phyloP scores from a whole-genome alignment of 1,284 basidiomycete species.

The Takashimella koratensis region DNA sequence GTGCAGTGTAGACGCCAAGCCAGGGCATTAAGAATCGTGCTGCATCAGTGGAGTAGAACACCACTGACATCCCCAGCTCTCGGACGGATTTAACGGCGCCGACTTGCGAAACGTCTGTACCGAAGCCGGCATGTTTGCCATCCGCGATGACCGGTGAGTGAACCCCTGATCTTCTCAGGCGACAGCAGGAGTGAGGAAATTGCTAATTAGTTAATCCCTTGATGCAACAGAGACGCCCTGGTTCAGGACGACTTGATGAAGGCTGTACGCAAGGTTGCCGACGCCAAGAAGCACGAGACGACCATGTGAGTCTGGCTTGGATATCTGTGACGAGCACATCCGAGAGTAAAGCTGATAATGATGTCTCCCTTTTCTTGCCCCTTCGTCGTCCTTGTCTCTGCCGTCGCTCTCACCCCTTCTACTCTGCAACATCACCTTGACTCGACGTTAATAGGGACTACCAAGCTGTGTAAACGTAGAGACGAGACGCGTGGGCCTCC shows the following conservation, averaged over 20 bases:
- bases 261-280: constrained; percentile 93
- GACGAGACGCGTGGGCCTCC: too few relatives aligned
- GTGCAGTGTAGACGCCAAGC: too few relatives aligned
- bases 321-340: too few relatives aligned
- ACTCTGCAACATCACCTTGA: too few relatives aligned
- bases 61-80: constrained; percentile 65
- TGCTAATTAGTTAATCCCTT: neutral
- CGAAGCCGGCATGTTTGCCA: constrained; percentile 99
- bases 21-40: too few relatives aligned
- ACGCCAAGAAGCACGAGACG: constrained; percentile 91
- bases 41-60: too few relatives aligned
- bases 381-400: too few relatives aligned
- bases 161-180: neutral
- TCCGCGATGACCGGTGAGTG: constrained; percentile 83
- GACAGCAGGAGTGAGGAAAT: too few relatives aligned
- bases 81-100: constrained; percentile 90
- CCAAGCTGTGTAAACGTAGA: constrained; percentile 26
- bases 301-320: constrained; percentile 12
- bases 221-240: constrained; percentile 67
- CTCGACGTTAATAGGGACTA: constrained; percentile 36
- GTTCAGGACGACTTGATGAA: constrained; percentile 95
- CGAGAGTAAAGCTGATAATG: too few relatives aligned
- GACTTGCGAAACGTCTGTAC: constrained; percentile 96
- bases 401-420: too few relatives aligned
- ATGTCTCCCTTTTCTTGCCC: too few relatives aligned